Conservation (phyloP, 176 grass and related monocot species). For the Neostapfia colusana region DNA sequence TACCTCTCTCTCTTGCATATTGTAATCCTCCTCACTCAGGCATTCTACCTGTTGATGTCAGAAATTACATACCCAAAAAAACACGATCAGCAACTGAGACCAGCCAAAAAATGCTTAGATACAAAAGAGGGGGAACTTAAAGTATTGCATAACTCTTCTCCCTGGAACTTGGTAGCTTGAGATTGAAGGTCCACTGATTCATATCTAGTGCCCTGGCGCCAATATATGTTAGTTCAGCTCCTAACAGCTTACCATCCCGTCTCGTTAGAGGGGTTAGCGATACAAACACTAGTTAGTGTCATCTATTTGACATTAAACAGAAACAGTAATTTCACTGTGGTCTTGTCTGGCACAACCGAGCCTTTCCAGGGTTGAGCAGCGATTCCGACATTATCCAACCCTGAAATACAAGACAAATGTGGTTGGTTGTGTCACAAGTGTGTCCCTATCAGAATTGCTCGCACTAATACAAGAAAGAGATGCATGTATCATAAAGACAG, state of each 20-base stretch:
- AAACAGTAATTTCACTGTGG: constrained; percentile 47
- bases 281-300: constrained; percentile 15
- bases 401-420: constrained; percentile 45
- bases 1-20: background rate
- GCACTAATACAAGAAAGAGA: background rate
- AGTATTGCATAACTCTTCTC: background rate
- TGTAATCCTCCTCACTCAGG: background rate
- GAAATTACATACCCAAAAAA: background rate
- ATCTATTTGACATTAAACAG: background rate
- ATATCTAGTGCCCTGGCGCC: constrained; percentile 20
- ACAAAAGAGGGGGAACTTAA: background rate
- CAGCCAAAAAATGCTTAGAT: background rate
- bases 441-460: background rate
- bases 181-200: constrained; percentile 20
- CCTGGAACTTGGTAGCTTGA: constrained; percentile 28
- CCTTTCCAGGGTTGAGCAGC: constrained; percentile 77
- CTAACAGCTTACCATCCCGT: constrained; percentile 30
- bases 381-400: constrained; percentile 95
- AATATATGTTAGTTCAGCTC: constrained; percentile 44
- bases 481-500: constrained; percentile 27
- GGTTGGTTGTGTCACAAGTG: constrained; percentile 19
- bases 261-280: constrained; percentile 21
- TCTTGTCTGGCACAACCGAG: constrained; percentile 52
- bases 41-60: constrained; percentile 14
- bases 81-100: background rate